A percentile compares a stretch with the other conserved stretches of the same genome.
These are phyloP conservation scores for Mycosphaerella sp. DNA, from an alignment of 2,329 filamentous ascomycete species.

Conservation along the genomic window DNA sequence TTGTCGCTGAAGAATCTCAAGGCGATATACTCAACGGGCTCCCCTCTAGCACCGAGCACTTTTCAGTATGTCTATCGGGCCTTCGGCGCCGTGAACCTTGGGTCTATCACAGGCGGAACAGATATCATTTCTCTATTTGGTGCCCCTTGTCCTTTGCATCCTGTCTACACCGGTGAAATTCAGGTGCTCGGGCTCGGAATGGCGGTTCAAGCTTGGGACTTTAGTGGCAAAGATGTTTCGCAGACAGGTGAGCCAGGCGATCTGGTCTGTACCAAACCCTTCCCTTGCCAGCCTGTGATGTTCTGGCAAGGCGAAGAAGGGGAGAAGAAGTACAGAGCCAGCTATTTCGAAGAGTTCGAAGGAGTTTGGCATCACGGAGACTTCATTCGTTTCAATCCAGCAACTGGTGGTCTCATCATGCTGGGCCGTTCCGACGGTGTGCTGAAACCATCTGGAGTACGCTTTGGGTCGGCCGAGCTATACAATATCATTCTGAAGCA, in stretches of 20 bases:
- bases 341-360: conserved; percentile 82
- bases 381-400: conserved; percentile 67
- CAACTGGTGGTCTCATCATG: conserved; percentile 78
- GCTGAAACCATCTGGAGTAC: conserved; percentile 82
- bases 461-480: conserved; percentile 91
- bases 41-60: conserved; percentile 84
- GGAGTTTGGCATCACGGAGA: conserved; percentile 90
- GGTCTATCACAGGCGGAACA: conserved; percentile 90
- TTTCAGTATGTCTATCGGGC: conserved; percentile 83
- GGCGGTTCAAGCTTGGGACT: conserved; percentile 46
- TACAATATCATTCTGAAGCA: conserved; percentile 88
- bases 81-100: conserved; percentile 81
- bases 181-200: conserved; percentile 46
- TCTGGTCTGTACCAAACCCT: conserved; percentile 76
- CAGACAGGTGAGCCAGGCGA: conserved; percentile 68
- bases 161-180: conserved; percentile 47
- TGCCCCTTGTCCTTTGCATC: conserved; percentile 57
- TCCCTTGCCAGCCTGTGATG: conserved; percentile 82
- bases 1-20: conserved; percentile 56
- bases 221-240: conserved; percentile 52
- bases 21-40: conserved; percentile 91
- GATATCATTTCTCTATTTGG: conserved; percentile 96
- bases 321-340: conserved; percentile 67
- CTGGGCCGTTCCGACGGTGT: conserved; percentile 88
- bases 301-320: conserved; percentile 70